Base-by-base conservation (phyloP, 2,329 filamentous ascomycete species). In the Verticillium zaregamsianum region DNA sequence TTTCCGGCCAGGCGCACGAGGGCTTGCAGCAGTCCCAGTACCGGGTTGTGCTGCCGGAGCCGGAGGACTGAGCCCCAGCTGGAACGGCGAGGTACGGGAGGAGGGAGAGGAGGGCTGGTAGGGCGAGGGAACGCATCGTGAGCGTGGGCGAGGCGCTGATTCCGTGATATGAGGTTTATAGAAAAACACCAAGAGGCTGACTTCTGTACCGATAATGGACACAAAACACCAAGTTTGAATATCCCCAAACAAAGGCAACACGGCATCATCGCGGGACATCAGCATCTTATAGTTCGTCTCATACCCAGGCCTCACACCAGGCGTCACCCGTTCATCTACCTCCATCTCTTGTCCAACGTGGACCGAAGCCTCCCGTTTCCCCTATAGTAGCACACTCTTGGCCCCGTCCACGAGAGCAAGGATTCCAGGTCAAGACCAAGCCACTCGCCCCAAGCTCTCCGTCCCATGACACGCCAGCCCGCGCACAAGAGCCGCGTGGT, bases 11-110 rank as follows among this genome's bases (percentile, higher is more conserved):
- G 11, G 75, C 78, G 69, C 85, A 87, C 31, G 82, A 84, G 28
- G 82, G 78, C 73, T 87, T 87, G 76, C 83, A 86, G 74, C 84
- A 86, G 70, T 86, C 83, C 75, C 78, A 76, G 66, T 76, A 77
- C 23, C 74, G 68, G 9, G 74, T 77, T 39, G 75, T 77, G 7
- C 28, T 57, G 54, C 70, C 70, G n/a, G 56, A 64, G 58, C 69
- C 69, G 5, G 68, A 69, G 33, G 67, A 67, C 45, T 73, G 71
- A 20, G 66, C 69, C 17, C 64, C 28, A 14, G 65, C 63, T 9
- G n/a, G 28, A 56, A 62, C 2, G 59, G 66, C 58, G 60, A 65
- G 60, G 56, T 64, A 65, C 45, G 65, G 63, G 45, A 69, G 57
- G 37, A 68, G 59, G 58, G 67, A 58, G 37, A 69, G 35, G 58